Base-by-base conservation (phyloP, 2,329 filamentous ascomycete species). In the Paracoccidioides brasiliensis region DNA sequence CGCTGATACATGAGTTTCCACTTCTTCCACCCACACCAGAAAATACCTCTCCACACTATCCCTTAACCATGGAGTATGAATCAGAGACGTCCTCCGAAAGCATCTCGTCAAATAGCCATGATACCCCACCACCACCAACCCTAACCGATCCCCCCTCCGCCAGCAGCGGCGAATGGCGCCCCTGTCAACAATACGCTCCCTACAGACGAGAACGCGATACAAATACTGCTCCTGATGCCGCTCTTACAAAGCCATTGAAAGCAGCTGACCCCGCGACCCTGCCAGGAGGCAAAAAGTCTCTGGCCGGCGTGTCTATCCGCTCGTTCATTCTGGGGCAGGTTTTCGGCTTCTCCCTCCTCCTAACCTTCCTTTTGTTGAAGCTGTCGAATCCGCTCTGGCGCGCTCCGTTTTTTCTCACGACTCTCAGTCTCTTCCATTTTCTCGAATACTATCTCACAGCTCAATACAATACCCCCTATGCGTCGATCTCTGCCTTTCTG, bases 391-490 rank as follows among this genome's bases (percentile, higher is more conserved):
- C 72, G 4, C 66, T 80, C 55, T 86, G 82, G 82, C 75, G 82
- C 28, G 68, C 80, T 0, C 76, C 78, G 7, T 76, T 80, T 63
- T 76, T 77, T 66, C 61, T 77, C 57, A 60, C 69, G 41, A 75
- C 82, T 12, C 83, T 97, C 50, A 80, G 84, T 32, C 64, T 85
- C 35, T 97, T 97, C 74, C 93, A 98, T 76, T 97, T 95, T 72
- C 83, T 97, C 70, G 93, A 98, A 72, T 98, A 90, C 76, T 95
- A 84, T 78, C 88, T 84, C 37, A 96, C 91, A 0, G 90, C 91
- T 7, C 76, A 78, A 55, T 88, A 86, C 73, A 97, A 97, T 71
- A 88, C 88, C 0, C 77, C 79, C 14, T 78, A 82, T 53, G 88
- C 88, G 22, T 80, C 78, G 30, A 76, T 90, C 22, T 80, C 80